These are phyloP conservation scores for Xylaria nigripes DNA, from an alignment of 495 filamentous ascomycete genomes.

Conservation along the genomic window DNA sequence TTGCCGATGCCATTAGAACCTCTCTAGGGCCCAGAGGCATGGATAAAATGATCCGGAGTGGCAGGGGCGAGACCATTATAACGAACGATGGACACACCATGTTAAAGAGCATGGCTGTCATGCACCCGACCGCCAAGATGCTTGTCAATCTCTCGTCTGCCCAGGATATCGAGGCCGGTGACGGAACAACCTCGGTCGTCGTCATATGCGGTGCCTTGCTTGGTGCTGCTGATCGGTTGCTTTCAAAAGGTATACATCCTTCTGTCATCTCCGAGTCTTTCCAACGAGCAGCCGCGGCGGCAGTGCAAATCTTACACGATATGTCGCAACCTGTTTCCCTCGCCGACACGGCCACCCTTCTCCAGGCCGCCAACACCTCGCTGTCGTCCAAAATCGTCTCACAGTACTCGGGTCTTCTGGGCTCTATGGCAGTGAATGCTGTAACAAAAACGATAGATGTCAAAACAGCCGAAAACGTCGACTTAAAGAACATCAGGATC, in stretches of 20 bases:
- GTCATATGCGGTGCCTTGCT: constrained; percentile 93
- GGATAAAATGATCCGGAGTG: constrained; percentile 99
- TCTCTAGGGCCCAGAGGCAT: constrained; percentile 55
- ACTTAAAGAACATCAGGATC: constrained; percentile 90
- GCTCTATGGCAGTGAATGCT: constrained; percentile 93
- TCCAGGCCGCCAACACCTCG: constrained; percentile 94
- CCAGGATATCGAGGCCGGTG: constrained; percentile 96
- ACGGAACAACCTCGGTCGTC: constrained; percentile 96
- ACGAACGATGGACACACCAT: constrained; percentile 99
- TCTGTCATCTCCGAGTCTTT: constrained; percentile 97
- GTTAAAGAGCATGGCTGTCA: constrained; percentile 95
- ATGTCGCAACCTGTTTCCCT: constrained; percentile 95
- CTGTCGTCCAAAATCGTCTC: constrained; percentile 98
- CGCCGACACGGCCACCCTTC: constrained; percentile 75
- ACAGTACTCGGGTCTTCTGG: constrained; percentile 85
- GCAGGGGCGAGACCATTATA: constrained; percentile 94
- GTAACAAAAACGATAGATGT: constrained; percentile 91
- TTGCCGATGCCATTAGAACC: constrained; percentile 93
- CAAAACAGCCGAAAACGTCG: constrained; percentile 92
- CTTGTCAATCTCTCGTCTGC: constrained; percentile 93
- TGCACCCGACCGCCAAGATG: constrained; percentile 99
- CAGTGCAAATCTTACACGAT: constrained; percentile 82
- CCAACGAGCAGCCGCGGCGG: constrained; percentile 81
- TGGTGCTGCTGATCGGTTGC: constrained; percentile 82
- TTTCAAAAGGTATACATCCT: constrained; percentile 90